phyloP scores from a whole-genome alignment of 495 filamentous ascomycete genomes.

The Hyaloscypha hepaticicola region DNA sequence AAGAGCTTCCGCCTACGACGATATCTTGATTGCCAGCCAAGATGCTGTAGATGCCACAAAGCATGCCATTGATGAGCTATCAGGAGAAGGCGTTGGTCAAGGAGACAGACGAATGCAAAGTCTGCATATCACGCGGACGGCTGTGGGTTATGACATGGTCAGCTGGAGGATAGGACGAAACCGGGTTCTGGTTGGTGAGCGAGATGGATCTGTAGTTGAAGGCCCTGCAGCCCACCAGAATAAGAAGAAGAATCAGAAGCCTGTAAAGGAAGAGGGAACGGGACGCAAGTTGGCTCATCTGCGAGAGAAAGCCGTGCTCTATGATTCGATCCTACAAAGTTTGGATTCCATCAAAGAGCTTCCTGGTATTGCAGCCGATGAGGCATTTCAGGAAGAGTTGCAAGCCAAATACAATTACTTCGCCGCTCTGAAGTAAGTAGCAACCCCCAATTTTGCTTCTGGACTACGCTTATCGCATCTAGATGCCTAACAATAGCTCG shows the following conservation, averaged over 20 bases:
- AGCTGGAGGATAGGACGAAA: slow-evolving; percentile 95
- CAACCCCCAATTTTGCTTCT: neutral
- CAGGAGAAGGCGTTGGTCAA: slow-evolving; percentile 76
- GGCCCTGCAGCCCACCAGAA: slow-evolving; percentile 31
- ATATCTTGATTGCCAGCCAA: slow-evolving; percentile 84
- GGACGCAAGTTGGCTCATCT: slow-evolving; percentile 70
- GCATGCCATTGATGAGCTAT: slow-evolving; percentile 86
- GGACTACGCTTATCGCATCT: neutral
- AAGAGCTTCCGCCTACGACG: slow-evolving; percentile 81
- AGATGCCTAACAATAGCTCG: slow-evolving; percentile 85
- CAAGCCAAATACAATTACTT: slow-evolving; percentile 81
- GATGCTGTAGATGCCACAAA: slow-evolving; percentile 93
- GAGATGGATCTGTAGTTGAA: slow-evolving; percentile 68
- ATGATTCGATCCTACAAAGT: slow-evolving; percentile 85
- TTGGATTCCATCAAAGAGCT: slow-evolving; percentile 87
- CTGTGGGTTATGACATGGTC: slow-evolving; percentile 88
- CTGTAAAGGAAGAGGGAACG: slow-evolving; percentile 54
- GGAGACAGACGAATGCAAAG: slow-evolving; percentile 88
- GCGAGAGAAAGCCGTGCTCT: slow-evolving; percentile 87
- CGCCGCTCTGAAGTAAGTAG: slow-evolving; percentile 75
- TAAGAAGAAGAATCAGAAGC: slow-evolving; percentile 38
- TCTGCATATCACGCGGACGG: slow-evolving; percentile 86
- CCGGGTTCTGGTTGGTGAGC: slow-evolving; percentile 74
- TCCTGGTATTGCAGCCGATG: slow-evolving; percentile 87
- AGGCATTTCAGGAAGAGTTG: slow-evolving; percentile 69